Percentiles rank a stretch among this genome's conserved stretches.
phyloP scores from a whole-genome alignment of 2,329 filamentous ascomycete genomes.

The Chrysoporthe deuterocubensis region DNA sequence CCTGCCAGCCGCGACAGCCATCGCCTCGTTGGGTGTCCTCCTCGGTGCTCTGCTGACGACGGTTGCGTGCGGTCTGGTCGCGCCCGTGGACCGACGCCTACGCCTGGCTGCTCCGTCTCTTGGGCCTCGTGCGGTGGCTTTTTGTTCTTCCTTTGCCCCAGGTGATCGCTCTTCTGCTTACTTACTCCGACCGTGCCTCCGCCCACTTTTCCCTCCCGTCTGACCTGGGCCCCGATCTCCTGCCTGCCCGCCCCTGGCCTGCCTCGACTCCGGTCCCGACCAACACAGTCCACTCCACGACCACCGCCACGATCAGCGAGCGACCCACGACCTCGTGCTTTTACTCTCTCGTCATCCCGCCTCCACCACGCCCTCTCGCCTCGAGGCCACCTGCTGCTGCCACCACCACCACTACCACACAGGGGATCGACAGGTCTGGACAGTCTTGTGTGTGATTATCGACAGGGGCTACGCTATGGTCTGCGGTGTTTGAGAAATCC shows the following conservation, averaged over 20 bases:
- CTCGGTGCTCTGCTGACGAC: not conserved
- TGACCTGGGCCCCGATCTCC: slow-evolving; percentile 6
- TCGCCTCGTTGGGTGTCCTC: no score
- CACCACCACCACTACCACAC: not conserved
- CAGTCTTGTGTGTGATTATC: no score
- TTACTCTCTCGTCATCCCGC: slow-evolving; percentile 1
- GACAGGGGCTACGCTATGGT: slow-evolving; percentile 9
- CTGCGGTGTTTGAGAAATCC: slow-evolving; percentile 12
- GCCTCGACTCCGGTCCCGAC: slow-evolving; percentile 16
- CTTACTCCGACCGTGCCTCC: slow-evolving; percentile 13
- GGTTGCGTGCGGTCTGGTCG: slow-evolving; percentile 5
- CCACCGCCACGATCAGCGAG: slow-evolving; percentile 5
- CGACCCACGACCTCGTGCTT: slow-evolving; percentile 11
- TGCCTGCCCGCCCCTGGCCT: slow-evolving; percentile 3
- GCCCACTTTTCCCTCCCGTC: slow-evolving; percentile 11
- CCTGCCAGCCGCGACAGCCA: not conserved
- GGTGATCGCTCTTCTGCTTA: not conserved
- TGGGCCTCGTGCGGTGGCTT: not conserved
- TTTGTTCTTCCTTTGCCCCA: not conserved
- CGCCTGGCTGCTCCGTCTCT: not conserved
- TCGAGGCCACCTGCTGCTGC: not conserved
- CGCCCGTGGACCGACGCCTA: slow-evolving; percentile 21
- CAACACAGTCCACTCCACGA: slow-evolving; percentile 9
- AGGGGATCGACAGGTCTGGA: no score
- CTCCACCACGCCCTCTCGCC: not conserved